phyloP scores from a whole-genome alignment of 202 grass and related monocot species.

The Zizania palustris region DNA sequence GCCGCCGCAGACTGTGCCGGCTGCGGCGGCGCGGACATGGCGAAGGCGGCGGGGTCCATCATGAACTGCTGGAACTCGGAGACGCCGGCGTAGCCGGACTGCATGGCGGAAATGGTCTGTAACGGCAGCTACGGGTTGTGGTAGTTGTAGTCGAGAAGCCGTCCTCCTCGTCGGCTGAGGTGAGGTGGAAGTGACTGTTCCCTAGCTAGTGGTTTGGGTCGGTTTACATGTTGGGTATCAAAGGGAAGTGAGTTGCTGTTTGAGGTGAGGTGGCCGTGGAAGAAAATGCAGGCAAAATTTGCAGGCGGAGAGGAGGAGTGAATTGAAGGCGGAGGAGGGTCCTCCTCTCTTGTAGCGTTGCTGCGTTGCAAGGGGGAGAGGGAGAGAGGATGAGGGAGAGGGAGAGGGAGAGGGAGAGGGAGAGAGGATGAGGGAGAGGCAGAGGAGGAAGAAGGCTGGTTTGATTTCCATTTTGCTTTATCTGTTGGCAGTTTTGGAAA shows the following conservation, averaged over 20 bases:
- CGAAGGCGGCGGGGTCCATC: constrained; percentile 58
- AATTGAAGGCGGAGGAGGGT: background rate
- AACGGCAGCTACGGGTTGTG: too few species aligned
- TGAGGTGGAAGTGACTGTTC: background rate
- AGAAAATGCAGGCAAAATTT: constrained; percentile 1
- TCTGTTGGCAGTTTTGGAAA: constrained; percentile 45
- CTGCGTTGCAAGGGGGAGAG: too few species aligned
- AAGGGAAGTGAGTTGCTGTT: background rate
- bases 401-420: background rate
- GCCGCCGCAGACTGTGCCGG: background rate
- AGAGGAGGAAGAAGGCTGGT: background rate
- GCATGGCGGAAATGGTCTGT: constrained; percentile 43
- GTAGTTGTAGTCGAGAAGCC: background rate
- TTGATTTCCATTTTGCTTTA: constrained; percentile 53
- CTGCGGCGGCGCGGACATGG: constrained; percentile 59
- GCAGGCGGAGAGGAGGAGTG: background rate
- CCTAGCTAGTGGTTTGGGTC: background rate
- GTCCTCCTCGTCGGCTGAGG: background rate
- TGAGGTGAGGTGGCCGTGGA: background rate
- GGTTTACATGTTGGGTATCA: background rate
- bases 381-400: background rate
- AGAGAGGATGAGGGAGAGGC: background rate
- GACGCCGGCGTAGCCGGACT: constrained; percentile 81
- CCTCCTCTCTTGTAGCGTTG: too few species aligned
- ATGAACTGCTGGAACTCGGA: constrained; percentile 95